Percentiles rank a stretch among this genome's conserved stretches.
phyloP scores from a whole-genome alignment of 352 stramenopile species.

The Nothophytophthora sp. region DNA sequence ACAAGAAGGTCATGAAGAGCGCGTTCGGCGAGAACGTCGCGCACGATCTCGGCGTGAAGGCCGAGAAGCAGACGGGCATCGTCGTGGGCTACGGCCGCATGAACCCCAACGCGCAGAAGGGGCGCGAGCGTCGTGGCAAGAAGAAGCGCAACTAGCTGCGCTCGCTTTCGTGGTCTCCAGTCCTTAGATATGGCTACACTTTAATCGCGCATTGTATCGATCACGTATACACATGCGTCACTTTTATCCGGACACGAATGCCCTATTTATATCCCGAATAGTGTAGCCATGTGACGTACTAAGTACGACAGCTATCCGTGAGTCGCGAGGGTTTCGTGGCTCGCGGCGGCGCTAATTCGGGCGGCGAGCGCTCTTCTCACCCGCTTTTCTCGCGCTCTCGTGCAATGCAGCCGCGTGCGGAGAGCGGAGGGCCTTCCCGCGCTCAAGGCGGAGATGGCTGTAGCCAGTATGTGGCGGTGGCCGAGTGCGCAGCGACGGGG shows the following conservation, averaged over 20 bases:
- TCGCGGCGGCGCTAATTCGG: too few relatives aligned
- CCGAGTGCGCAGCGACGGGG: slow-evolving; percentile 49
- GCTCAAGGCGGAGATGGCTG: slow-evolving; percentile 22
- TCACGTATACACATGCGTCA: too few relatives aligned
- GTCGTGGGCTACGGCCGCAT: slow-evolving; percentile 94
- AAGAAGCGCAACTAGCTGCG: slow-evolving; percentile 92
- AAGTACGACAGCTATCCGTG: too few relatives aligned
- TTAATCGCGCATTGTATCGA: too few relatives aligned
- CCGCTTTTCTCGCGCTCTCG: not conserved
- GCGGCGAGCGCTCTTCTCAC: not conserved
- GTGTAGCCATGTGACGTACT: too few relatives aligned
- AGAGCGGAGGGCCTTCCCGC: slow-evolving; percentile 3
- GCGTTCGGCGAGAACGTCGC: slow-evolving; percentile 96
- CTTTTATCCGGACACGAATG: too few relatives aligned
- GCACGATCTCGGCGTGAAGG: slow-evolving; percentile 92
- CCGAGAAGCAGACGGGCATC: slow-evolving; percentile 89
- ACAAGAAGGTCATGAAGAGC: slow-evolving; percentile 89
- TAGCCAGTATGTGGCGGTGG: slow-evolving; percentile 47
- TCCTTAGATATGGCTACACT: slow-evolving; percentile 21
- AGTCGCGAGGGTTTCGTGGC: too few relatives aligned
- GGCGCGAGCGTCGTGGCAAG: slow-evolving; percentile 96
- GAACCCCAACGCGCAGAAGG: slow-evolving; percentile 97
- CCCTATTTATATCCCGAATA: too few relatives aligned
- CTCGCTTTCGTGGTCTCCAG: slow-evolving; percentile 8
- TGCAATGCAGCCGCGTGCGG: slow-evolving; percentile 10